phyloP scores from a whole-genome alignment of 805 yeast species.

The Peterozyma toletana region DNA sequence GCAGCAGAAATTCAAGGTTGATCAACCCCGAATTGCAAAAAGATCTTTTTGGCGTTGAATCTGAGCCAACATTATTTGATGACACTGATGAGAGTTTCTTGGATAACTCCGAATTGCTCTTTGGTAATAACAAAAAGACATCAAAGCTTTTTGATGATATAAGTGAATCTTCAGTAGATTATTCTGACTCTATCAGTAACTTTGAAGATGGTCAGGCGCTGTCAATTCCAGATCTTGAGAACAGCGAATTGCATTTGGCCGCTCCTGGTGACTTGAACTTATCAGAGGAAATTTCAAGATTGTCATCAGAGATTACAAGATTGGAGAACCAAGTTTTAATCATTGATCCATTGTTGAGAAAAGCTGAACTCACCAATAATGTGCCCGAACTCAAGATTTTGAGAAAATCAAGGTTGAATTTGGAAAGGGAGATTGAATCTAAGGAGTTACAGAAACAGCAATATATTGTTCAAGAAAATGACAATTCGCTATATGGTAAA shows the following conservation, averaged over 20 bases:
- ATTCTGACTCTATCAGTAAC: slow-evolving; percentile 2
- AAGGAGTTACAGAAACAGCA: slow-evolving; percentile 77
- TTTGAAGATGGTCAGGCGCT: neutral
- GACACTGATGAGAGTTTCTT: slow-evolving; percentile 10
- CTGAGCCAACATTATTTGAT: slow-evolving; percentile 26
- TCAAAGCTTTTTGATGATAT: slow-evolving; percentile 26
- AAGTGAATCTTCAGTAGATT: slow-evolving; percentile 23
- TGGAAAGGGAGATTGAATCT: slow-evolving; percentile 64
- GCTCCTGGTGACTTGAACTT: slow-evolving; percentile 66
- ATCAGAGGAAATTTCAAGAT: slow-evolving; percentile 56
- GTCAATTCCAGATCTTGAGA: slow-evolving; percentile 6
- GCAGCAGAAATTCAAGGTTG: slow-evolving; percentile 14
- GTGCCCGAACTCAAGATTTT: slow-evolving; percentile 60
- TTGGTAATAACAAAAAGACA: slow-evolving; percentile 10
- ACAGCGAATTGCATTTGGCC: slow-evolving; percentile 35
- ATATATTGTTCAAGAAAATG: slow-evolving; percentile 74
- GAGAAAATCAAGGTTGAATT: slow-evolving; percentile 56
- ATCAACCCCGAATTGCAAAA: slow-evolving; percentile 21
- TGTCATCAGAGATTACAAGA: slow-evolving; percentile 50
- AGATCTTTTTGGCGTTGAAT: slow-evolving; percentile 26
- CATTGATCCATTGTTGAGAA: slow-evolving; percentile 58
- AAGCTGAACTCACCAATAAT: slow-evolving; percentile 83
- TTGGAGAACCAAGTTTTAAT: slow-evolving; percentile 57
- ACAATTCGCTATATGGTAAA: slow-evolving; percentile 66
- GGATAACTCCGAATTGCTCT: slow-evolving; percentile 7